Evolutionary conservation across 78 protist species (phyloP), one percentile per base, ranked within the genome.

Genomic region (Dictyostelium intermedium): DNA sequence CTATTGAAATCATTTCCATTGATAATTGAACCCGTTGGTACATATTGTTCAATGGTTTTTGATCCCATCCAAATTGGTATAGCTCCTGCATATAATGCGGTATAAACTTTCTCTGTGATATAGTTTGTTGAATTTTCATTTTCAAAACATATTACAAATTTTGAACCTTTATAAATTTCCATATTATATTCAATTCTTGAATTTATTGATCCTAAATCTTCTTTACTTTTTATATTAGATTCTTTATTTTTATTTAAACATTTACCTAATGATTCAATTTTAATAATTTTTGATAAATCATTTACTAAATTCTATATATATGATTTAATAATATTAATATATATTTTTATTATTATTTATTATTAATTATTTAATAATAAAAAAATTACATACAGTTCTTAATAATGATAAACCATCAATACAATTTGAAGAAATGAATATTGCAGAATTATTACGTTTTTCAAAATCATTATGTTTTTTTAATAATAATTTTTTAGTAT

Each of bases 21-120:
- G 5, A 89, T 80, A 50, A 74, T 53, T 9, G 87, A 80, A 8
- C 79, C 69, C 23, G 76, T 56, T 80, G 94, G 94, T 27, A 89
- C 94, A 41, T 61, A 89, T 13, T 89, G 61, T 23, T 47, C 82
- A 69, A 89, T 80, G 10, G 66, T 80, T 4, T 53, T 5, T 66
- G 94, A 9, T 0, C 94, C 94, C 94, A 89, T 89, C 61, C 70
- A 63, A 60, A 86, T 70, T 35, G 94, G 94, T 16, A 89, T 69
- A 9, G 94, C 80, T 1, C 94, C 94, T n/a, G 87, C 63, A 41
- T 63, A 89, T 4, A 89, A 41, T 5, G 87, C 85, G 18, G 79
- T 53, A 35, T 80, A 89, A 2, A 89, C 84, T 16, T 89, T 89
- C 30, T 89, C 94, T 9, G 94, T 70, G 0, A 89, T n/a, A 89